Conservation (phyloP, 1,139 yeast species). For the Yamadazyma atmosphaerica region DNA sequence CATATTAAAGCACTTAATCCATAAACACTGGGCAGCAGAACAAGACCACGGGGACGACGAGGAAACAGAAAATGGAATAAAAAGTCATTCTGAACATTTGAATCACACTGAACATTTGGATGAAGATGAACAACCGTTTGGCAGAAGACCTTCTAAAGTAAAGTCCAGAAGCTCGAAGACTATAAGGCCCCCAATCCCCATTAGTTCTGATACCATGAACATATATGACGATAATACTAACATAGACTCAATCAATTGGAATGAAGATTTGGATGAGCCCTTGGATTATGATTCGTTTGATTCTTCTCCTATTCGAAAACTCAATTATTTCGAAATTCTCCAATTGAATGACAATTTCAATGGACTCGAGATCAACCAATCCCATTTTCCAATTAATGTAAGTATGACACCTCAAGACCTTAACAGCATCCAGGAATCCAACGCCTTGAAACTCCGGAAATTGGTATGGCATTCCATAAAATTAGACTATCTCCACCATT, state of each 20-base stretch:
- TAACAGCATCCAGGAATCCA: constrained; percentile 15
- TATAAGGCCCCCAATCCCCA: not conserved
- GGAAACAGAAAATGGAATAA: not conserved
- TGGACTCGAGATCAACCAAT: constrained; percentile 26
- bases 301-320: constrained; percentile 13
- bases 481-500: constrained; percentile 21
- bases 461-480: constrained; percentile 34
- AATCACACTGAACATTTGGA: too few species aligned
- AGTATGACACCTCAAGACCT: constrained; percentile 5
- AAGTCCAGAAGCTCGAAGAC: not conserved
- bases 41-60: too few species aligned
- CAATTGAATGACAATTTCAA: constrained; percentile 26
- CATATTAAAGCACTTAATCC: constrained; percentile 31
- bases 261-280: constrained; percentile 19
- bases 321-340: constrained; percentile 28
- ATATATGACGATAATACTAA: constrained; percentile 2
- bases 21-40: constrained; percentile 5
- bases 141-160: not conserved
- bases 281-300: constrained; percentile 17
- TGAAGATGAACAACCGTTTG: not conserved
- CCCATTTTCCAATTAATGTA: not conserved
- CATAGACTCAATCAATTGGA: constrained; percentile 12
- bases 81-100: too few species aligned
- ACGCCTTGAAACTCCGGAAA: constrained; percentile 31
- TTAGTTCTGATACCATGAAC: not conserved